Conservation (phyloP, 139 green algal species). For the Dunaliella primolecta region DNA sequence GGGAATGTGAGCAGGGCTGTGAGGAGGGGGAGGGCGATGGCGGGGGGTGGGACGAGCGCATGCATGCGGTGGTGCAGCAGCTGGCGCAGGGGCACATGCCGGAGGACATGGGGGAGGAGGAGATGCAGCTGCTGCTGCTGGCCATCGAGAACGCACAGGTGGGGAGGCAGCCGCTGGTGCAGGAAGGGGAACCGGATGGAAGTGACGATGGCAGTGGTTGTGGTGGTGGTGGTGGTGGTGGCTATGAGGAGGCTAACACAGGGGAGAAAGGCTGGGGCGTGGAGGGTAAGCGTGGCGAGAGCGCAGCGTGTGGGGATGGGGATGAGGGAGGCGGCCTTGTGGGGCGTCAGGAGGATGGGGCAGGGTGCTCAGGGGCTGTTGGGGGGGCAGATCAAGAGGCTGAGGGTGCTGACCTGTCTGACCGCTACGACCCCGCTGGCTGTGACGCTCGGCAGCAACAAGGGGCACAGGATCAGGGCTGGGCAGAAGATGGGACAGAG, state of each 20-base stretch:
- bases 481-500: no score
- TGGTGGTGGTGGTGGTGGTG: neutral
- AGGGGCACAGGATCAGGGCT: no score
- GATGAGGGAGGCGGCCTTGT: neutral
- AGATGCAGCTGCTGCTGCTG: neutral
- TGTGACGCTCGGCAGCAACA: neutral
- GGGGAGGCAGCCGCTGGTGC: neutral
- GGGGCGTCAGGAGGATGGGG: neutral
- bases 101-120: neutral
- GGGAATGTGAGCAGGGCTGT: neutral
- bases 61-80: neutral
- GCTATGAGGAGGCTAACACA: no score
- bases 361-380: neutral
- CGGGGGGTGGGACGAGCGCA: neutral
- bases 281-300: no score
- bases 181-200: neutral
- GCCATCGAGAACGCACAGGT: neutral
- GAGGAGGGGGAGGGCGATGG: neutral
- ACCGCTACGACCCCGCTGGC: neutral
- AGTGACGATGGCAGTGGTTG: neutral
- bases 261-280: neutral
- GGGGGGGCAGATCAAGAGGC: neutral
- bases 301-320: no score
- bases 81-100: constrained; percentile 1
- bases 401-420: neutral